These are phyloP conservation scores for Sutorius eximius DNA, from an alignment of 1,284 basidiomycete genomes.

Conservation along the genomic window DNA sequence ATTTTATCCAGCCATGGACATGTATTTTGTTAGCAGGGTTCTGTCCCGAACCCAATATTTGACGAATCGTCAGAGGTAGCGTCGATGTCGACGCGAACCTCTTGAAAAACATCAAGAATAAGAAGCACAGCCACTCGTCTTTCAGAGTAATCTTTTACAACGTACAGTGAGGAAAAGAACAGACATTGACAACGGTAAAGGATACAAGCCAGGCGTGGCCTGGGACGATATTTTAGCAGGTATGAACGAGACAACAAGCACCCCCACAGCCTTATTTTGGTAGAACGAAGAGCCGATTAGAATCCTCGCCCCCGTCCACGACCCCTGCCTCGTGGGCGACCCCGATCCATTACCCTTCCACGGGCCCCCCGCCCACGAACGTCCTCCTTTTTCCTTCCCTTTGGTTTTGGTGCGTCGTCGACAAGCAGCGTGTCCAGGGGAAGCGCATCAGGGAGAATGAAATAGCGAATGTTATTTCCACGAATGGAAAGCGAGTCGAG, in stretches of 20 bases:
- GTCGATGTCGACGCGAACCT: slow-evolving; percentile 31
- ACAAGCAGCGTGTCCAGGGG: slow-evolving; percentile 96
- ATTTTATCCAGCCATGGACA: slow-evolving; percentile 82
- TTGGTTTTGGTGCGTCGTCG: slow-evolving; percentile 97
- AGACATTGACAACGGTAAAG: slow-evolving; percentile 15
- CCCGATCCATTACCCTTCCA: slow-evolving; percentile 45
- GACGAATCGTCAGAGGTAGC: slow-evolving; percentile 56
- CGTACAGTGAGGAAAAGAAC: not conserved
- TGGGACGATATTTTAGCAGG: slow-evolving; percentile 23
- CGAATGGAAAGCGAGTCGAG: slow-evolving; percentile 90
- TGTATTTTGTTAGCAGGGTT: slow-evolving; percentile 26
- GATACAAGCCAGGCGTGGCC: slow-evolving; percentile 28
- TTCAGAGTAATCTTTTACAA: not conserved
- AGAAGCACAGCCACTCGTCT: slow-evolving; percentile 33
- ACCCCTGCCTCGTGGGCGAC: slow-evolving; percentile 50
- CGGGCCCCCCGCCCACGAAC: slow-evolving; percentile 58
- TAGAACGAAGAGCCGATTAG: slow-evolving; percentile 1
- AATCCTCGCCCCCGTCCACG: slow-evolving; percentile 51
- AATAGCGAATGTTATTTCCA: slow-evolving; percentile 93
- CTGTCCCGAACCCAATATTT: slow-evolving; percentile 44
- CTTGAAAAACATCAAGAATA: slow-evolving; percentile 25
- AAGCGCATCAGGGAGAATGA: slow-evolving; percentile 93
- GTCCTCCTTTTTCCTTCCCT: slow-evolving; percentile 81
- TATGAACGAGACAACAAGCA: slow-evolving; percentile 17
- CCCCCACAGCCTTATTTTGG: slow-evolving; percentile 11